These are phyloP conservation scores for Blastobotrys buckinghamii DNA, from an alignment of 1,139 yeast species.

Conservation along the genomic window DNA sequence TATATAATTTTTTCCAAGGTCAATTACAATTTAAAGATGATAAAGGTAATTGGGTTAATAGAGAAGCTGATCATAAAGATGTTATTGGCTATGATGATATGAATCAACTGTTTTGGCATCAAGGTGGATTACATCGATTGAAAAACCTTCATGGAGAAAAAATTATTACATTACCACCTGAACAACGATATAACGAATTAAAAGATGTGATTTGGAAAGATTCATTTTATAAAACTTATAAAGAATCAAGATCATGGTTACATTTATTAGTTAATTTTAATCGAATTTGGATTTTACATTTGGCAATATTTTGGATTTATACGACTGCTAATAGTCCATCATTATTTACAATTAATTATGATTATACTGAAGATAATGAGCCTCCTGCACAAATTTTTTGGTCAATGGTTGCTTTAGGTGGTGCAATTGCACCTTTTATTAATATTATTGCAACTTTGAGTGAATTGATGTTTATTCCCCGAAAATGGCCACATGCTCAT, in stretches of 20 bases:
- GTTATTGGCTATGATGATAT: constrained; percentile 83
- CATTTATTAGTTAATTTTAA: constrained; percentile 73
- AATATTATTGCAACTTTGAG: constrained; percentile 56
- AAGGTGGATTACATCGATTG: constrained; percentile 52
- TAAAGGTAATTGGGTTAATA: constrained; percentile 40
- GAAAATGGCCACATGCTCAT: constrained; percentile 63
- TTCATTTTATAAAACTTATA: constrained; percentile 65
- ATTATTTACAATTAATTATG: constrained; percentile 59
- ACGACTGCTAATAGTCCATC: constrained; percentile 75
- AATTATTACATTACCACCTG: constrained; percentile 41
- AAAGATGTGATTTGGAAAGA: constrained; percentile 55
- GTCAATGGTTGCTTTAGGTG: constrained; percentile 66
- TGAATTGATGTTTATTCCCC: constrained; percentile 63
- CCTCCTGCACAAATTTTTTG: constrained; percentile 60
- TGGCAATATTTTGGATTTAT: constrained; percentile 75
- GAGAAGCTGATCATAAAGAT: constrained; percentile 60
- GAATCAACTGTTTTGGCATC: constrained; percentile 80
- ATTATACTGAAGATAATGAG: constrained; percentile 51
- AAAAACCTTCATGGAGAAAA: constrained; percentile 37
- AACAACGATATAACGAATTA: constrained; percentile 44
- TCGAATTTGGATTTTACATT: constrained; percentile 78
- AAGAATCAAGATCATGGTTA: constrained; percentile 71
- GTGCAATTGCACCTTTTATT: constrained; percentile 59
- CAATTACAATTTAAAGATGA: not conserved
- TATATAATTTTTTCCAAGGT: constrained; percentile 54